Evolutionary conservation across 305 asterid species (phyloP).

Genomic region (Fraxinus nigra): DNA sequence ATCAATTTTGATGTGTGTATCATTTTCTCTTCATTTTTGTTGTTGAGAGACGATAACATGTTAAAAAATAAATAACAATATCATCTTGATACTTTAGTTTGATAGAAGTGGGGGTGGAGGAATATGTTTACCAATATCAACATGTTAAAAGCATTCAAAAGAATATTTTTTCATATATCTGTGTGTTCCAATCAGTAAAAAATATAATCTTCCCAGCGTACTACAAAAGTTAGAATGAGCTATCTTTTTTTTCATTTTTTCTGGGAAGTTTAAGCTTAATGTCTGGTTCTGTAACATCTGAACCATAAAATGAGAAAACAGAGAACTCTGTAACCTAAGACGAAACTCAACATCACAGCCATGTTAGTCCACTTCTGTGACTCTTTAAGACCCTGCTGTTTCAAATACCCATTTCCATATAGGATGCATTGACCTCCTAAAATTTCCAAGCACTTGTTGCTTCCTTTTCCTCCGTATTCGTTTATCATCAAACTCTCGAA

Average conservation of each 20-base stretch:
- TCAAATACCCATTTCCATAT: slow-evolving; percentile 48
- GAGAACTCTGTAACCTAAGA: slow-evolving; percentile 60
- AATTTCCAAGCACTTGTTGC: slow-evolving; percentile 47
- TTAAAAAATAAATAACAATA: neutral
- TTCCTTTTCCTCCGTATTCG: slow-evolving; percentile 62
- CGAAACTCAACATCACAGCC: slow-evolving; percentile 56
- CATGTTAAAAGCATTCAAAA: neutral
- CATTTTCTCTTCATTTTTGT: neutral
- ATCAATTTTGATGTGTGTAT: neutral
- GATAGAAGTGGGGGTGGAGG: neutral
- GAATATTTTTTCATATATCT: neutral
- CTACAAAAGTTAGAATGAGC: neutral
- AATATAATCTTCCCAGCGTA: neutral
- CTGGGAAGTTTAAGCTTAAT: slow-evolving; percentile 11
- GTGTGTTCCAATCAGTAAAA: neutral
- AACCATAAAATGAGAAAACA: slow-evolving; percentile 63
- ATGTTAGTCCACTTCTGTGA: slow-evolving; percentile 66
- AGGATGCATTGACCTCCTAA: slow-evolving; percentile 45
- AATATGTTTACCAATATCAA: neutral
- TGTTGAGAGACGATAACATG: neutral
- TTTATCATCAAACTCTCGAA: slow-evolving; percentile 72
- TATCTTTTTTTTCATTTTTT: neutral
- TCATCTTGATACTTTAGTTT: neutral
- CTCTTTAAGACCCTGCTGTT: slow-evolving; percentile 49
- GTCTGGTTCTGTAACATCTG: slow-evolving; percentile 49